A percentile compares a stretch with the other conserved stretches of the same genome.
These are phyloP conservation scores for Calonectria multiphialidica DNA, from an alignment of 2,329 filamentous ascomycete genomes.

Conservation along the genomic window DNA sequence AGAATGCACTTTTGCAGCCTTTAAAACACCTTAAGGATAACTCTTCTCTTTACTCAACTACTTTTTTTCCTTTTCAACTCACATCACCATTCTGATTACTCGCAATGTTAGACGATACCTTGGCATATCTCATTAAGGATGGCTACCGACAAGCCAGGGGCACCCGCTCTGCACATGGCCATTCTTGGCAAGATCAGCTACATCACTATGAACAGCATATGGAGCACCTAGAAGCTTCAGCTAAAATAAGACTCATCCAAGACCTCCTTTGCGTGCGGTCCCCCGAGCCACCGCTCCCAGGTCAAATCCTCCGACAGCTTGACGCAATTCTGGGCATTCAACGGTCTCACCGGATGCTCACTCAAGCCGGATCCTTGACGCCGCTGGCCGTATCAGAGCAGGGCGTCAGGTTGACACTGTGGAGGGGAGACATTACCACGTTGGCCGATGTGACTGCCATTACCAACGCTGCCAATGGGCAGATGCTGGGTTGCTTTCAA, in stretches of 20 bases:
- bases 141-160: background rate
- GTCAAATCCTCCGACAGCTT: slow-evolving; percentile 18
- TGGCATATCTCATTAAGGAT: slow-evolving; percentile 28
- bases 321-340: slow-evolving; percentile 22
- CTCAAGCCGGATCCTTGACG: background rate
- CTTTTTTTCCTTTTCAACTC: background rate
- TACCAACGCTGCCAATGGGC: slow-evolving; percentile 37
- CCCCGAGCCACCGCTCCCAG: slow-evolving; percentile 22
- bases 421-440: slow-evolving; percentile 40
- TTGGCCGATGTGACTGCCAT: slow-evolving; percentile 31
- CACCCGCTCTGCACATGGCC: background rate
- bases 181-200: background rate
- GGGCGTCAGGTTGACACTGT: slow-evolving; percentile 10
- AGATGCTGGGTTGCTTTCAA: slow-evolving; percentile 39
- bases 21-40: background rate
- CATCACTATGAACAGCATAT: slow-evolving; percentile 30
- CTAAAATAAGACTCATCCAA: slow-evolving; percentile 25
- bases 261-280: slow-evolving; percentile 31
- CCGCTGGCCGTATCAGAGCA: background rate
- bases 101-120: slow-evolving; percentile 16
- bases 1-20: background rate
- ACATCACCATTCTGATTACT: background rate
- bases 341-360: slow-evolving; percentile 23
- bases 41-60: background rate
- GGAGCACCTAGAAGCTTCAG: slow-evolving; percentile 29